Conservation (phyloP, 169 alveolate species). For the Perkinsus olseni region DNA sequence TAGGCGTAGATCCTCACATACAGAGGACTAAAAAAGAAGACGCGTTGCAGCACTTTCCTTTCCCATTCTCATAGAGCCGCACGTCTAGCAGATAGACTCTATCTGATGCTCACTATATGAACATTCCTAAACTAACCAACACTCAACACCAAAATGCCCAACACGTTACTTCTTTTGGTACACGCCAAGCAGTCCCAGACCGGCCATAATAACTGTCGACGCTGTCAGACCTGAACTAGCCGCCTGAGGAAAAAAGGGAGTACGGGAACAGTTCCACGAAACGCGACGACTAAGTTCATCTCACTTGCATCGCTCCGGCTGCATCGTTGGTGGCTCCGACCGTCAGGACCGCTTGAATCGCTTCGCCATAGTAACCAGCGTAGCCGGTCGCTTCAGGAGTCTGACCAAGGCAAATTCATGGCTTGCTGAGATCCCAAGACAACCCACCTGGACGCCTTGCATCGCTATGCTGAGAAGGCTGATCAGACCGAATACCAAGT, state of each 20-base stretch:
- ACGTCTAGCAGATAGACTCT: background rate
- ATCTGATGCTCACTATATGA: background rate
- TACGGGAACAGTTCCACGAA: background rate
- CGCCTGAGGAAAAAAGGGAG: background rate
- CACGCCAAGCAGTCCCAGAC: background rate
- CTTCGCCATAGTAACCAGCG: background rate
- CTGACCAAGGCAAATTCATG: background rate
- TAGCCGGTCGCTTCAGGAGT: background rate
- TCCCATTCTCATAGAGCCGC: background rate
- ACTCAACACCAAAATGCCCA: background rate
- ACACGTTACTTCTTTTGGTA: background rate
- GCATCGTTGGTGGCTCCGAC: background rate
- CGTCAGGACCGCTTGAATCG: background rate
- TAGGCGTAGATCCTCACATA: background rate
- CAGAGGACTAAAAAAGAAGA: background rate
- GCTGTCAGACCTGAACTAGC: background rate
- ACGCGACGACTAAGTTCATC: background rate
- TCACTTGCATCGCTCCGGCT: background rate
- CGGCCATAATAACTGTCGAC: background rate
- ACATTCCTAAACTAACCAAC: background rate
- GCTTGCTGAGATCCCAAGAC: background rate
- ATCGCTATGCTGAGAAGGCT: background rate
- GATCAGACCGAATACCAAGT: background rate
- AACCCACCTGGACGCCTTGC: background rate
- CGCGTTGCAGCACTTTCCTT: background rate